phyloP scores from a whole-genome alignment of 1,284 basidiomycete genomes.

The Irpex rosettiformis region DNA sequence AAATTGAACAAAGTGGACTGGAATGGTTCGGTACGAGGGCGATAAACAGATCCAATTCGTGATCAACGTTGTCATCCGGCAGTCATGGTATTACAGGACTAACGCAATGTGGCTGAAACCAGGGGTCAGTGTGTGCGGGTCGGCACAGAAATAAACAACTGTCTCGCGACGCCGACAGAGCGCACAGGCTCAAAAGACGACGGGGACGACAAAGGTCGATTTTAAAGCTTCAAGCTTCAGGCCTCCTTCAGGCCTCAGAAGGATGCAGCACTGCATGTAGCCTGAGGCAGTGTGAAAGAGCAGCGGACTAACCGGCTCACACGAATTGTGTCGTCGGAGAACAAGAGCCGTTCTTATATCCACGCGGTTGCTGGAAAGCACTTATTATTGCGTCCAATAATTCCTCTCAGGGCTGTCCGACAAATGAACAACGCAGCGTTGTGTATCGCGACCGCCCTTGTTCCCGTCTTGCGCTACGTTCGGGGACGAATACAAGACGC shows the following conservation, averaged over 20 bases:
- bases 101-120: neutral
- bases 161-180: no score
- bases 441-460: neutral
- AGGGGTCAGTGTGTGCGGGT: neutral
- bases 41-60: neutral
- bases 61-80: neutral
- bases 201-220: no score
- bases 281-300: no score
- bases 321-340: neutral
- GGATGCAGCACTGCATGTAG: neutral
- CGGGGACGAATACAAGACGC: neutral
- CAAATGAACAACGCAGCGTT: neutral
- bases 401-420: neutral
- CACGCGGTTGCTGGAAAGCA: neutral
- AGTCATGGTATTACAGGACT: neutral
- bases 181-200: no score
- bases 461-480: neutral
- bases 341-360: neutral
- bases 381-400: neutral
- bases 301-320: neutral
- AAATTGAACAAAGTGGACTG: neutral
- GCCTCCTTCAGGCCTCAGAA: no score
- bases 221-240: no score
- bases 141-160: no score
- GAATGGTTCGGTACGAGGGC: neutral